Conservation (phyloP, 1,139 yeast species). For the Suhomyces kunorum region DNA sequence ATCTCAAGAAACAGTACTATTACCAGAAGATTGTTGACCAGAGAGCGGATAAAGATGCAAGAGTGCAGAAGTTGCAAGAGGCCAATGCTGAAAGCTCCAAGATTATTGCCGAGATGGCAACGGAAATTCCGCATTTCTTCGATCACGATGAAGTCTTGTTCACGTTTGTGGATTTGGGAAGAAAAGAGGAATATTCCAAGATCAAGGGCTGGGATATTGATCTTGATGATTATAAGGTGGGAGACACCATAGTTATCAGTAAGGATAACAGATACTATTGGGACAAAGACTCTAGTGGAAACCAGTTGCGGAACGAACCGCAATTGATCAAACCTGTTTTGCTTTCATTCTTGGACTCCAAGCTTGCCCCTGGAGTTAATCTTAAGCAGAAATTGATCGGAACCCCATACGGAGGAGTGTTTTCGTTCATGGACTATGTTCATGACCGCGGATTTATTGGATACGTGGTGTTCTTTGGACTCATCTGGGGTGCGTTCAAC, state of each 20-base stretch:
- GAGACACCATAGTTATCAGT: slow-evolving; percentile 41
- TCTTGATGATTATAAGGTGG: slow-evolving; percentile 37
- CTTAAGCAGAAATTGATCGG: slow-evolving; percentile 34
- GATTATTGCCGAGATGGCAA: slow-evolving; percentile 49
- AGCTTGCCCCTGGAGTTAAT: slow-evolving; percentile 16
- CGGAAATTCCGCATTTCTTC: slow-evolving; percentile 49
- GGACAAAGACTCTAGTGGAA: slow-evolving; percentile 33
- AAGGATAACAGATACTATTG: slow-evolving; percentile 37
- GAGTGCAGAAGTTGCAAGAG: slow-evolving; percentile 39
- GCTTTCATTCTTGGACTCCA: slow-evolving; percentile 36
- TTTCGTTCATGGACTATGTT: slow-evolving; percentile 45
- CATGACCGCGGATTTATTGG: slow-evolving; percentile 50
- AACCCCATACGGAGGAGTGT: slow-evolving; percentile 43
- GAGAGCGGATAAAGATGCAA: slow-evolving; percentile 45
- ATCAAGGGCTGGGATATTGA: slow-evolving; percentile 46
- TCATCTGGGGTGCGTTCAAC: slow-evolving; percentile 1
- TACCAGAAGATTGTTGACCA: slow-evolving; percentile 38
- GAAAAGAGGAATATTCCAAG: slow-evolving; percentile 32
- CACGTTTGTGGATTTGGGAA: slow-evolving; percentile 55
- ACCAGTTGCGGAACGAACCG: slow-evolving; percentile 34
- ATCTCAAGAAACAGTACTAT: slow-evolving; percentile 45
- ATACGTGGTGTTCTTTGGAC: slow-evolving; percentile 31
- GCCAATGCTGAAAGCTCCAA: slow-evolving; percentile 42
- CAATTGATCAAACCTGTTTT: slow-evolving; percentile 29
- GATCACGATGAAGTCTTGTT: slow-evolving; percentile 47